Base-by-base conservation (phyloP, 768 basidiomycete species). In the Kockovaella imperatae region DNA sequence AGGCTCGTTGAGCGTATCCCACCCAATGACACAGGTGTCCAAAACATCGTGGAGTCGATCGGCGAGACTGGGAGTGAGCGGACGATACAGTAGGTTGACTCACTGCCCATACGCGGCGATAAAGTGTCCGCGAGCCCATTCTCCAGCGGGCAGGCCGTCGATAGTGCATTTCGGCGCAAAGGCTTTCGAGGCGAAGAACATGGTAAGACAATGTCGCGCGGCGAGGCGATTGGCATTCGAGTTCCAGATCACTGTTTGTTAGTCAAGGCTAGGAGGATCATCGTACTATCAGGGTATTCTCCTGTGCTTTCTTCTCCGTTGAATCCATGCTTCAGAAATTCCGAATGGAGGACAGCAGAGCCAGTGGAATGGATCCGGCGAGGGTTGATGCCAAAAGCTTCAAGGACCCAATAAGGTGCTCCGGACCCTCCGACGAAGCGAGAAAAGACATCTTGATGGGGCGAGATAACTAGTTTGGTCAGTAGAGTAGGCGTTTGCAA, bases 391-490 rank as follows among this genome's bases (percentile, higher is more conserved):
- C 91, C 91, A 62, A 87, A 87, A 0, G 89, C 89, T 5, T 77
- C 75, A 7, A 95, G 77, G 0, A 87, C 90, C 91, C 91, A 96
- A 64, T 81, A 90, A 0, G 91, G 91, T 0, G 91, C 91, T 11
- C 91, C 91, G 3, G 87, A 89, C 6, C 93, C 93, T 17, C 89
- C 88, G 15, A 85, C 84, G 74, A 88, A 93, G 35, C 93, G 86
- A 1, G 90, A 93, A 85, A 89, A 97, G 86, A 80, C 78, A 62
- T 99, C 93, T 70, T 99, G 95, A 70, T 99, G 93, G 4, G 93
- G 89, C 62, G 96, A 90, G 75, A 99, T 81, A 71, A 81, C 95
- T 11, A 90, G 1, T 1, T 42, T 11, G 20, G 24, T 49, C 21
- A 25, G 7, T 25, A 13, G 29, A 47, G 13, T 20, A 18, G 20